Conservation (phyloP, 2,329 filamentous ascomycete genomes). For the Lasiodiplodia citricola region DNA sequence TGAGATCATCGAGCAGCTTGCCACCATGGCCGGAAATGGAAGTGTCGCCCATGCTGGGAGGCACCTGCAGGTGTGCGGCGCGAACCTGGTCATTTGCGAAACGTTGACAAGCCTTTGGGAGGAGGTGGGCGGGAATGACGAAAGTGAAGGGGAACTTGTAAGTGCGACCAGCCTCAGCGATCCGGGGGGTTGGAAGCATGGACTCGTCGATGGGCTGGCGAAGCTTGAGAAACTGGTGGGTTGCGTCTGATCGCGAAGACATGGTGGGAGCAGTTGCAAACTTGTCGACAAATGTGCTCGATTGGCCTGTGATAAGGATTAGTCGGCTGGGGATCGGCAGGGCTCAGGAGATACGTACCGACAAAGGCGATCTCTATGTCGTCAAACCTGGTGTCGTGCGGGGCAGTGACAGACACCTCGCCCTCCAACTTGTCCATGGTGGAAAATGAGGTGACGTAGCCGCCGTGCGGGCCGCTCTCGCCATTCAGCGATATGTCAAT, state of each 20-base stretch:
- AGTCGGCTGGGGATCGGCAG: neutral
- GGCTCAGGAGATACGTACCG: slow-evolving; percentile 46
- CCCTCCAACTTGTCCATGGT: slow-evolving; percentile 64
- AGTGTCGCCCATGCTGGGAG: slow-evolving; percentile 66
- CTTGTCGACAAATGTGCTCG: slow-evolving; percentile 60
- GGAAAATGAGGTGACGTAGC: slow-evolving; percentile 56
- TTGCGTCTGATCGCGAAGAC: slow-evolving; percentile 60
- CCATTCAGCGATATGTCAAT: slow-evolving; percentile 51
- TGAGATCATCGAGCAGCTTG: slow-evolving; percentile 63
- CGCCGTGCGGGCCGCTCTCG: slow-evolving; percentile 35
- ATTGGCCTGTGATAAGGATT: slow-evolving; percentile 48
- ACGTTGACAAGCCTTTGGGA: slow-evolving; percentile 65
- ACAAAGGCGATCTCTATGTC: slow-evolving; percentile 64
- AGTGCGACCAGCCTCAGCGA: slow-evolving; percentile 59
- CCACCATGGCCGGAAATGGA: slow-evolving; percentile 58
- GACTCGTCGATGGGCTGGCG: slow-evolving; percentile 62
- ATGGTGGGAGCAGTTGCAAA: slow-evolving; percentile 58
- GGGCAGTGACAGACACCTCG: slow-evolving; percentile 55
- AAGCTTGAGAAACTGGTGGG: slow-evolving; percentile 66
- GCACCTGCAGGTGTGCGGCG: slow-evolving; percentile 62
- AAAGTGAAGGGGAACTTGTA: slow-evolving; percentile 70
- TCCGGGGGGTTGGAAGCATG: slow-evolving; percentile 60
- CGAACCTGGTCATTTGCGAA: slow-evolving; percentile 58
- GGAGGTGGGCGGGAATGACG: slow-evolving; percentile 64
- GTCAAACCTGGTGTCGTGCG: slow-evolving; percentile 62